Conservation (phyloP, 75 land plant genomes). For the Sequoia sempervirens region DNA sequence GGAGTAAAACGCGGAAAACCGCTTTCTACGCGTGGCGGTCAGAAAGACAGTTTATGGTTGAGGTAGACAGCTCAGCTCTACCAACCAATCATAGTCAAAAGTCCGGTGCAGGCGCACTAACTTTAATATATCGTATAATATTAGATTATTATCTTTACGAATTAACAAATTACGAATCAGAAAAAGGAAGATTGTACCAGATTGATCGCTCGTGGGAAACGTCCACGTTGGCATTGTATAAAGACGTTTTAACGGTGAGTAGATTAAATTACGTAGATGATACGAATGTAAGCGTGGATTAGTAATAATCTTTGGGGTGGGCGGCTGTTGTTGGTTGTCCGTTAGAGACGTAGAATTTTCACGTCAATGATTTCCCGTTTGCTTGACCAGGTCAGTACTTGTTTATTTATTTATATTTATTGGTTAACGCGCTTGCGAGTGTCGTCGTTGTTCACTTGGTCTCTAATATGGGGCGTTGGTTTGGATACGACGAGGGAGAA, state of each 20-base stretch:
- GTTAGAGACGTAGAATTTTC: background rate
- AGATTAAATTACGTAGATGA: background rate
- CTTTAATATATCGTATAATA: background rate
- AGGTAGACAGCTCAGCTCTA: background rate
- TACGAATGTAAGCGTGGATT: background rate
- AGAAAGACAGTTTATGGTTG: background rate
- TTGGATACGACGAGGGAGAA: background rate
- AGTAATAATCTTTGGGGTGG: background rate
- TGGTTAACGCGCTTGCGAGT: background rate
- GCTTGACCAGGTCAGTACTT: background rate
- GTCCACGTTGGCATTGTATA: background rate
- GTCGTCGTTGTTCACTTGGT: background rate
- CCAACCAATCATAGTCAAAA: background rate
- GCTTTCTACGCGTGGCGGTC: slow-evolving; percentile 2
- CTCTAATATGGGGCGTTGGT: background rate
- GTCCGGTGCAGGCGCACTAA: background rate
- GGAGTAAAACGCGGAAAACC: background rate
- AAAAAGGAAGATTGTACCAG: too few relatives aligned
- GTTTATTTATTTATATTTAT: background rate
- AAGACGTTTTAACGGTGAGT: background rate
- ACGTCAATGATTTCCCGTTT: background rate
- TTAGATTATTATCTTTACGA: background rate
- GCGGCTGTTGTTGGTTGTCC: background rate
- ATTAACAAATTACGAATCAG: background rate
- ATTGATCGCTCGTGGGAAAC: background rate